Evolutionary conservation across 2,329 filamentous ascomycete species (phyloP), one percentile per base, ranked within the genome.

Genomic region (Trichocomaceae sp.): DNA sequence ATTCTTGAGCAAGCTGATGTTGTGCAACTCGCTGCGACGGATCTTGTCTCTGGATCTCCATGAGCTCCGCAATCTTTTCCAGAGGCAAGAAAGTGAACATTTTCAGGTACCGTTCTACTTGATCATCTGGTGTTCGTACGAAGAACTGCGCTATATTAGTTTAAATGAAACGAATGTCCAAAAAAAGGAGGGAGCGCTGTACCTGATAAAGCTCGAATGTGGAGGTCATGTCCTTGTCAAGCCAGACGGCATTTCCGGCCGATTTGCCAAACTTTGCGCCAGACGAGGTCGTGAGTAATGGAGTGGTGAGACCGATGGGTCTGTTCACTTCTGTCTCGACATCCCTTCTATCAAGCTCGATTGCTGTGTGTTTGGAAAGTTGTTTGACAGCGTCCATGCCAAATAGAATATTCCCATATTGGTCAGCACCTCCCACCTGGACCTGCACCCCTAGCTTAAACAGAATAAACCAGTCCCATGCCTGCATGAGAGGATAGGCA

Each of bases 201-300:
- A 83, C 81, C 64, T 83, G 82, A 69, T 97, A 97, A 1, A 97
- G 78, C 56, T 97, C 90, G 65, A 92, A 96, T 0, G 84, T 76
- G 29, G 81, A 84, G 1, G 92, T 95, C 80, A 90, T 82, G 63
- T 86, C 84, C 52, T 79, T 78, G 69, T 96, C 90, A 2, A 99
- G 80, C 93, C 93, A 99, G 35, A 99, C 74, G 2, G 92, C 91
- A 69, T 97, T 97, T 23, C 91, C 92, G 1, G 90, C 87, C 59
- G 86, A 95, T 75, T 99, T 99, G 50, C 93, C 93, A 63, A 97
- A 91, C 71, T 99, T 99, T 66, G 83, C 83, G 17, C 93, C 93
- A 0, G 87, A 82, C 1, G 88, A 79, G 51, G 92, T 91, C 0
- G 90, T 96, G 37, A 99, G 77, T 1, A 99, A 81, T 0, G 93